Base-by-base conservation (phyloP, 1,284 basidiomycete species). In the Pseudozyma tsukubaensis region DNA sequence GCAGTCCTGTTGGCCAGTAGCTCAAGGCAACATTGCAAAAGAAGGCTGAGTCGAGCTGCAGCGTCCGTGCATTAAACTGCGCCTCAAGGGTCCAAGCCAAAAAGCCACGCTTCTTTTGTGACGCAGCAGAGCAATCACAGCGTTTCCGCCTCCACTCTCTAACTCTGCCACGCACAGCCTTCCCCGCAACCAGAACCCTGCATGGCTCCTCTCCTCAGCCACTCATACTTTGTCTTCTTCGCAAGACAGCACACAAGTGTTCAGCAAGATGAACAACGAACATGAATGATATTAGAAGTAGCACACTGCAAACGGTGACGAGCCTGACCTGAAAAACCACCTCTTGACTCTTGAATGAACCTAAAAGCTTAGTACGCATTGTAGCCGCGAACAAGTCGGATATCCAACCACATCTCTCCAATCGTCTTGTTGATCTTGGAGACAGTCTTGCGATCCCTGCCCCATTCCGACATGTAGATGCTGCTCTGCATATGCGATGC, bases 341-440 rank as follows among this genome's bases (percentile, higher is more conserved):
- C 29, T 35, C 19, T 35, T n/a, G n/a, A 4, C 35, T 51, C n/a
- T n/a, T n/a, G n/a, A n/a, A n/a, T n/a, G n/a, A n/a, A n/a, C n/a
- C n/a, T n/a, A n/a, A n/a, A n/a, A 47, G 6, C 8, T 53, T 40
- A 63, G 21, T 59, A 72, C 39, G 60, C 56, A 39, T 48, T 50
- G 19, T 58, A 53, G 1, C 57, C 72, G 16, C 76, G 53, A 12
- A 78, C 76, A 7, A 78, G 44, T 4, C 76, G 54, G 9, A 78
- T 60, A n/a, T 75, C 72, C 39, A 75, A 37, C 72, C 72, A 78
- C 69, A 78, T 66, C 50, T 65, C 67, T 16, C 78, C 78, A 35
- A 76, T 71, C 13, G 71, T 78, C 74, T 80, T 80, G 60, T 74
- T 68, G 52, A 80, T 64, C 68, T 76, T 78, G 49, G 70, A 59